Percentiles rank a stretch among this genome's conserved stretches.
Evolutionary conservation across 345 rosid genomes (phyloP).

Genomic region (Eucalyptus cloeziana): DNA sequence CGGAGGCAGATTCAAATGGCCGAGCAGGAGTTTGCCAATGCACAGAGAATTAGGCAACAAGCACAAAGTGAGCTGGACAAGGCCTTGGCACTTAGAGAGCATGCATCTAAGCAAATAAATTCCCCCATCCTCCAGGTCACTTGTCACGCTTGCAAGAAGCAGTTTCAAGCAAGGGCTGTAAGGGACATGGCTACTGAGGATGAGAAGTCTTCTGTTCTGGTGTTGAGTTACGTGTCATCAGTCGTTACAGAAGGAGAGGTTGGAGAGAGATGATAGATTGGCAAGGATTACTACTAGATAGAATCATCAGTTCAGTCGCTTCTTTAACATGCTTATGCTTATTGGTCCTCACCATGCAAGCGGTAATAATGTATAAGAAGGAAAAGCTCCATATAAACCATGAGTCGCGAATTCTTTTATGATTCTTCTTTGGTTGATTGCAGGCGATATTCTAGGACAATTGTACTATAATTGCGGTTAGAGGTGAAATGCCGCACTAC

Average conservation of each 20-base stretch:
- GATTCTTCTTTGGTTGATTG: not conserved
- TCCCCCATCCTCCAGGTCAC: conserved; percentile 65
- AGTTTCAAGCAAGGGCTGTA: conserved; percentile 24
- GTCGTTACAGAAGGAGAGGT: conserved; percentile 19
- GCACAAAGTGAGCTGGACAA: conserved; percentile 73
- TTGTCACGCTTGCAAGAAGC: conserved; percentile 65
- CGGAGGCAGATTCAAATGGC: conserved; percentile 72
- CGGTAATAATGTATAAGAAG: not conserved
- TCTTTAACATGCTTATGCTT: not conserved
- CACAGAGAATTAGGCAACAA: conserved; percentile 66
- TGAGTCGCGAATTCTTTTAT: not conserved
- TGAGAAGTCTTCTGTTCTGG: conserved; percentile 22
- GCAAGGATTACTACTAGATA: not conserved
- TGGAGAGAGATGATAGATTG: conserved; percentile 6
- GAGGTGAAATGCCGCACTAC: not conserved
- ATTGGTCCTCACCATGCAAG: not conserved
- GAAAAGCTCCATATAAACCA: not conserved
- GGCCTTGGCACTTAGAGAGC: conserved; percentile 51
- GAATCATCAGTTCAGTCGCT: not conserved
- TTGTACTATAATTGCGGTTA: not conserved
- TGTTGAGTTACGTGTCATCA: conserved; percentile 38
- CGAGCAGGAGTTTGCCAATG: conserved; percentile 71
- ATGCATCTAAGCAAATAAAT: conserved; percentile 52
- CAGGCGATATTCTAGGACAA: not conserved
- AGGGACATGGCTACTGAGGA: not conserved